phyloP scores from a whole-genome alignment of 768 basidiomycete species.

The Hebeloma cylindrosporum region DNA sequence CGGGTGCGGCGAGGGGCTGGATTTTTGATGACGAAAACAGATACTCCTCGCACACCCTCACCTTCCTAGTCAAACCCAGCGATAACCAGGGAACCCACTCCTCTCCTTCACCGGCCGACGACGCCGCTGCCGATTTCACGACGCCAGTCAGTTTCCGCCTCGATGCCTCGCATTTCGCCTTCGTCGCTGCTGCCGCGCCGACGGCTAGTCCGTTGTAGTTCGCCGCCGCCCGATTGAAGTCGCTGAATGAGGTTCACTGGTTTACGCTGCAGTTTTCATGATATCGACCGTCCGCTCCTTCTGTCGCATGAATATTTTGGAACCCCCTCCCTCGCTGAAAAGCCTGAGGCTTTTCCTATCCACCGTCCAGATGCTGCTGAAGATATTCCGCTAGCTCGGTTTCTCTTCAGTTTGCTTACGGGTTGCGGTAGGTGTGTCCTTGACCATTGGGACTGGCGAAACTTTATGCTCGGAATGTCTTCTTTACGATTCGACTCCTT shows the following conservation, averaged over 20 bases:
- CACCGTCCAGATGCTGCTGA: slow-evolving; percentile 7
- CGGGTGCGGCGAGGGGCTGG: slow-evolving; percentile 27
- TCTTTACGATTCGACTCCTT: slow-evolving; percentile 11
- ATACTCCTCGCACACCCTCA: slow-evolving; percentile 22
- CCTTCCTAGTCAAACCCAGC: no score
- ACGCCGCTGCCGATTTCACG: slow-evolving; percentile 3
- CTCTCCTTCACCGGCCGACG: slow-evolving; percentile 4
- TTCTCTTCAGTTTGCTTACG: slow-evolving; percentile 12
- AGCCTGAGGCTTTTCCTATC: slow-evolving; percentile 23
- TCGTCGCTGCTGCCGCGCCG: slow-evolving; percentile 21
- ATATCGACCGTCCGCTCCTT: slow-evolving; percentile 4
- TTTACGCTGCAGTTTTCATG: slow-evolving; percentile 13
- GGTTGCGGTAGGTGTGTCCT: slow-evolving; percentile 10
- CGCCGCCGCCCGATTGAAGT: slow-evolving; percentile 18
- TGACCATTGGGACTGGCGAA: background rate
- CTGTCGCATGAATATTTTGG: slow-evolving; percentile 4
- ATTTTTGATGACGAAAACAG: slow-evolving; percentile 25
- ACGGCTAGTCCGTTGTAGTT: slow-evolving; percentile 28
- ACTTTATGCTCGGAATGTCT: background rate
- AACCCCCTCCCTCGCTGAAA: slow-evolving; percentile 15
- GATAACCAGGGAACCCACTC: no score
- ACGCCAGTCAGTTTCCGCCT: slow-evolving; percentile 8
- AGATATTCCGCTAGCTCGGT: slow-evolving; percentile 24
- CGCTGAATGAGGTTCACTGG: slow-evolving; percentile 17
- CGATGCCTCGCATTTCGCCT: slow-evolving; percentile 6